A percentile compares a stretch with the other conserved stretches of the same genome.
Conservation (phyloP, 2,329 filamentous ascomycete genomes). For the Aspergillus uvarum region DNA sequence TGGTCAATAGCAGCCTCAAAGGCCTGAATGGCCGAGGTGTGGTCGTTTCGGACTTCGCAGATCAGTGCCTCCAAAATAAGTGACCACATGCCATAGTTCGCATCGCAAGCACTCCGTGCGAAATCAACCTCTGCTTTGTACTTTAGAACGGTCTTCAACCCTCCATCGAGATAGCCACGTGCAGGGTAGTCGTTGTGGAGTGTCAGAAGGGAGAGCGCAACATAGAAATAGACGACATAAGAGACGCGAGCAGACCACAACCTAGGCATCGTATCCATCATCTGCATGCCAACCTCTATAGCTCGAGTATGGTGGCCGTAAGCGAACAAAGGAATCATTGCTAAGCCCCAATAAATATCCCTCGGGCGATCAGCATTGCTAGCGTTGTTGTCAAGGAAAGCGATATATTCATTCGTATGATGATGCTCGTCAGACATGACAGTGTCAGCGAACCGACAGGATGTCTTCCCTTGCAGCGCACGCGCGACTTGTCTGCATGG, state of each 20-base stretch:
- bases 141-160: slow-evolving; percentile 49
- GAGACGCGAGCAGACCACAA: slow-evolving; percentile 49
- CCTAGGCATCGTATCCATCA: slow-evolving; percentile 43
- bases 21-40: slow-evolving; percentile 46
- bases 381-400: slow-evolving; percentile 44
- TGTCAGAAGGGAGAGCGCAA: slow-evolving; percentile 45
- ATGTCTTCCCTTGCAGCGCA: slow-evolving; percentile 63
- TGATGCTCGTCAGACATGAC: slow-evolving; percentile 59
- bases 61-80: slow-evolving; percentile 57
- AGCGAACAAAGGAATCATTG: slow-evolving; percentile 48
- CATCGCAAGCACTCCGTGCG: slow-evolving; percentile 54
- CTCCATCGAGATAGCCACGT: slow-evolving; percentile 45
- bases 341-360: slow-evolving; percentile 56
- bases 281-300: slow-evolving; percentile 43
- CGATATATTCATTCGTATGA: slow-evolving; percentile 51
- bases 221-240: slow-evolving; percentile 47
- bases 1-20: slow-evolving; percentile 58
- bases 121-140: slow-evolving; percentile 56
- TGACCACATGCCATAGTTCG: slow-evolving; percentile 61
- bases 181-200: slow-evolving; percentile 45
- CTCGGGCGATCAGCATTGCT: slow-evolving; percentile 53
- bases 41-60: slow-evolving; percentile 49
- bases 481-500: slow-evolving; percentile 51
- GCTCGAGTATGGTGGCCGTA: slow-evolving; percentile 49
- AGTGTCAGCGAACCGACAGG: slow-evolving; percentile 44